Conservation (phyloP, 2,329 filamentous ascomycete species). For the Aspergillus novofumigatus region DNA sequence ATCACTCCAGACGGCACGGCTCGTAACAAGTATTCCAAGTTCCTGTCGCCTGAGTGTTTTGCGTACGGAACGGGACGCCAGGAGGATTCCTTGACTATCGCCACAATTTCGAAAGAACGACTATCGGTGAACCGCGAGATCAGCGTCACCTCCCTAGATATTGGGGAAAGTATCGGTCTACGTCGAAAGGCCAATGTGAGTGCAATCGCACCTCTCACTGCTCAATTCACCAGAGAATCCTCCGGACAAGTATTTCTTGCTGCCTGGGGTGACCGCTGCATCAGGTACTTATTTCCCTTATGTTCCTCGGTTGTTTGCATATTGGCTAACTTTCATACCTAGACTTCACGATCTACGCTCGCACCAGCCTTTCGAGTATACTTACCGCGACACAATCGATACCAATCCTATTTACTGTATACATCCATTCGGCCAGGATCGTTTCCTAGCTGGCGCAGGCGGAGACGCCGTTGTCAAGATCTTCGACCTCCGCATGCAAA, state of each 20-base stretch:
- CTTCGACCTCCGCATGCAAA: constrained; percentile 57
- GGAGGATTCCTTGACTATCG: constrained; percentile 47
- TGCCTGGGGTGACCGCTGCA: constrained; percentile 56
- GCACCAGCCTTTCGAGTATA: constrained; percentile 42
- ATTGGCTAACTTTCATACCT: background rate
- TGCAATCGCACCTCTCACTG: constrained; percentile 34
- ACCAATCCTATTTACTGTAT: constrained; percentile 57
- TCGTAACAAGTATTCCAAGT: constrained; percentile 49
- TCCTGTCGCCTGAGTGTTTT: constrained; percentile 48
- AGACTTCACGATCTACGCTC: constrained; percentile 60
- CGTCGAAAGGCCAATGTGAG: constrained; percentile 27
- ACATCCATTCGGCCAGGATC: constrained; percentile 52
- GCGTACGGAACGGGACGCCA: constrained; percentile 48
- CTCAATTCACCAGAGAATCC: constrained; percentile 17
- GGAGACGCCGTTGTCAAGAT: constrained; percentile 58
- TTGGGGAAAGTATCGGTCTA: constrained; percentile 18
- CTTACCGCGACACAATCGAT: constrained; percentile 55
- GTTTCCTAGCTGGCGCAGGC: constrained; percentile 54
- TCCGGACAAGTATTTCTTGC: constrained; percentile 54
- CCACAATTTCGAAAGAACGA: constrained; percentile 46
- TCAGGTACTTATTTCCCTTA: constrained; percentile 29
- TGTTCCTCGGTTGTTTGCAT: background rate
- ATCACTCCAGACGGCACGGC: constrained; percentile 15
- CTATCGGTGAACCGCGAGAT: constrained; percentile 34
- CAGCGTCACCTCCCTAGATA: constrained; percentile 35